phyloP scores from a whole-genome alignment of 2,329 filamentous ascomycete genomes.

The Hymenoscyphus fraxineus region DNA sequence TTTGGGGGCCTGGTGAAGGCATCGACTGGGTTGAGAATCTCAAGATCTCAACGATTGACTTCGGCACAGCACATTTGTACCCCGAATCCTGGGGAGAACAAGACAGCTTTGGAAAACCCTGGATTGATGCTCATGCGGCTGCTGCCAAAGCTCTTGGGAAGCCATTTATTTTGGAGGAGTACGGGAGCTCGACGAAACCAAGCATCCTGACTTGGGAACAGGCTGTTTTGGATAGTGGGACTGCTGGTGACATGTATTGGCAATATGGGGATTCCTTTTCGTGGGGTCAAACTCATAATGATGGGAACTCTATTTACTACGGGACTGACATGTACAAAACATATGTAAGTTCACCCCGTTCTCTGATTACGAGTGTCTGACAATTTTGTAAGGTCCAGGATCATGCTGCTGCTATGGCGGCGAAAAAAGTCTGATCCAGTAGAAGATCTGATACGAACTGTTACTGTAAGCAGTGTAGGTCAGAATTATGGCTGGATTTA shows the following conservation, averaged over 20 bases:
- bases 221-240: constrained; percentile 20
- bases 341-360: constrained; percentile 10
- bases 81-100: constrained; percentile 40
- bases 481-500: not conserved
- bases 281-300: constrained; percentile 1
- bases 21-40: constrained; percentile 46
- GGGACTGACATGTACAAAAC: not conserved
- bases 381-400: constrained; percentile 16
- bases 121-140: constrained; percentile 44
- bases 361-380: constrained; percentile 2
- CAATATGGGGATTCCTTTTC: constrained; percentile 29
- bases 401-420: constrained; percentile 27
- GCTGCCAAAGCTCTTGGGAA: constrained; percentile 39
- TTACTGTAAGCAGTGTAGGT: not conserved
- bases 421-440: constrained; percentile 12
- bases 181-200: constrained; percentile 30
- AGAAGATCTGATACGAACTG: not conserved
- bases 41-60: constrained; percentile 46
- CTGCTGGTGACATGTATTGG: constrained; percentile 33
- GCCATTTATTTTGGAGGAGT: constrained; percentile 41
- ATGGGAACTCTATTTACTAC: constrained; percentile 1
- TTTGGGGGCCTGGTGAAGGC: constrained; percentile 41
- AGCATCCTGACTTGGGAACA: constrained; percentile 23
- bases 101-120: constrained; percentile 42
- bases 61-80: constrained; percentile 52